Conservation (phyloP, 257 asterid genomes). For the Solanum neorickii region DNA sequence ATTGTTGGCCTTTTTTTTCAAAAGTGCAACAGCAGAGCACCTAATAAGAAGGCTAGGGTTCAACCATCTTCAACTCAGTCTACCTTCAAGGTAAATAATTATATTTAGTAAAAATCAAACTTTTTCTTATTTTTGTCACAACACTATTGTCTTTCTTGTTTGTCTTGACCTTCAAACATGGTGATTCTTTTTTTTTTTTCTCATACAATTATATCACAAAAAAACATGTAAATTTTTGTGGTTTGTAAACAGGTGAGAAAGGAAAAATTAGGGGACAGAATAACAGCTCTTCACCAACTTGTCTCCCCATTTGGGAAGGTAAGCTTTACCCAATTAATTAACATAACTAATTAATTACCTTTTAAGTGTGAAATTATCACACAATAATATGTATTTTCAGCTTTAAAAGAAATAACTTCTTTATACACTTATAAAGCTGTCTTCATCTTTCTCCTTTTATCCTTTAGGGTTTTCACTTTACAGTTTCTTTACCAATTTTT, state of each 20-base stretch:
- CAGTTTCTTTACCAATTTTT: background rate
- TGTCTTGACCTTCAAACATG: slow-evolving; percentile 22
- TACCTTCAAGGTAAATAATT: slow-evolving; percentile 48
- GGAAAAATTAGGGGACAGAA: slow-evolving; percentile 72
- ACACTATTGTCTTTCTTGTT: slow-evolving; percentile 50
- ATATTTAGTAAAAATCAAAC: background rate
- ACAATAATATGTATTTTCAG: background rate
- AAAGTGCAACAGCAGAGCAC: slow-evolving; percentile 50
- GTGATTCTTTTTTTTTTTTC: slow-evolving; percentile 31
- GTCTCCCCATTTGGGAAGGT: slow-evolving; percentile 96
- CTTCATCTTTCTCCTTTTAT: slow-evolving; percentile 3
- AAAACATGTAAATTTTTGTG: background rate
- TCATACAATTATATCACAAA: slow-evolving; percentile 20
- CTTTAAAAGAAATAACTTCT: background rate
- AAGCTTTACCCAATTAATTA: background rate
- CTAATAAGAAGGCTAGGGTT: slow-evolving; percentile 56
- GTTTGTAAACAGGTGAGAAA: slow-evolving; percentile 56
- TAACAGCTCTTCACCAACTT: slow-evolving; percentile 81
- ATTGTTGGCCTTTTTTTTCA: background rate
- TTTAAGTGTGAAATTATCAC: background rate
- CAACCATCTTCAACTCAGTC: slow-evolving; percentile 52
- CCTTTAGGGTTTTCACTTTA: background rate
- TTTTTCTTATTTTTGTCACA: slow-evolving; percentile 27
- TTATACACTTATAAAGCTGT: background rate
- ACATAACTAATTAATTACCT: background rate